Base-by-base conservation (phyloP, 2,329 filamentous ascomycete genomes). In the Rutstroemia sp. region DNA sequence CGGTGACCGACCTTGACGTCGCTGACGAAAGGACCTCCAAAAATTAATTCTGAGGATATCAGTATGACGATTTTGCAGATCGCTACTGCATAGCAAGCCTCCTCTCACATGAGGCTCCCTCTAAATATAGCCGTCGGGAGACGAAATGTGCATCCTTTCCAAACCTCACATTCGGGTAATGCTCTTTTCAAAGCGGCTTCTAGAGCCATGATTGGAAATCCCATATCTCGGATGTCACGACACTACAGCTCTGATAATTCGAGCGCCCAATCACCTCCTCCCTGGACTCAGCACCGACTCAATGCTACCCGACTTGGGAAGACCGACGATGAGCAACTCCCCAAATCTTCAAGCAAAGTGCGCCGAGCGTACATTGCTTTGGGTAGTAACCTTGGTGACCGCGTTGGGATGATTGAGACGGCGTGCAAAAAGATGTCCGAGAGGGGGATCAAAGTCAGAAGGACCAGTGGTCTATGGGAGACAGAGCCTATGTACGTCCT, bases 401-500 rank as follows among this genome's bases (percentile, higher is more conserved):
- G 92, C 44, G 79, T 96, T 51, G 80, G 78, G 44, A 88, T 87
- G 81, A 95, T 99, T 62, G 91, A 96, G 71, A 78, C 80, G 65
- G 92, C 94, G 0, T 92, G 91, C 69, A 77, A 76, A 46, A 81
- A 87, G 68, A 90, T 99, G 83, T 83, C 88, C 61, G 75, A 77
- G 46, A 77, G 82, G 21, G 84, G 83, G 37, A 89, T 97, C 68
- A 81, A 73, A 53, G 80, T 99, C 41, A 79, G 83, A 66, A 79
- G 86, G 65, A 96, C 92, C 0, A 97, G 92, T 70, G 87, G 84
- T 59, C 76, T 99, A 3, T 99, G 94, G 81, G 91, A 97, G 74
- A 99, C 92, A 3, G 84, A 89, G 65, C 90, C 94, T 21, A 99
- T 99, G 94, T 99, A 99, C 72, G 88, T 96, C 61, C 75, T 88